Evolutionary conservation across 2,329 filamentous ascomycete genomes (phyloP), one percentile per base, ranked within the genome.

Genomic region (Paecilomyces fulvus): DNA sequence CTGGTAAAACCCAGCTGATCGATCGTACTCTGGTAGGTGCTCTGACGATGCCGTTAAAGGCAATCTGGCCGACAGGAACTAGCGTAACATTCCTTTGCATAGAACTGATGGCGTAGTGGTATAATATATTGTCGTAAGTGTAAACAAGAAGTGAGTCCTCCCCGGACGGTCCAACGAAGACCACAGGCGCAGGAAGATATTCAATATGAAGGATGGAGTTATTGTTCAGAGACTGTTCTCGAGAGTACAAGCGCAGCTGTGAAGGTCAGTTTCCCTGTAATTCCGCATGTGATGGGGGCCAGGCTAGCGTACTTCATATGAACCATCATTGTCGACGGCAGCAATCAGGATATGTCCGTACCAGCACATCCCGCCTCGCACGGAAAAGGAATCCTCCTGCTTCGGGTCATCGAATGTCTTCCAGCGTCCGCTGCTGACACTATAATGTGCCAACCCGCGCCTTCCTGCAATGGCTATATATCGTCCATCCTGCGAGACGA

Each of bases 281-380:
- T n/a, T 20, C 20, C n/a, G 14, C 52, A 52, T 23, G 48, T 21
- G 9, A 4, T 3, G 17, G 9, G 12, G 9, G 12, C 12, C 30
- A 46, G 54, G 10, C 14, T 43, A 7, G 59, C 69, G 57, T 72
- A 83, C 81, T 76, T 96, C 88, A 65, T 91, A 91, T 21, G 85
- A 85, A 62, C 86, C 83, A 63, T 88, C 89, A 55, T 84, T 86
- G 72, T 99, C 94, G n/a, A 96, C 87, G 3, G 92, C 91, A 43
- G 91, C 92, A 56, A 97, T 89, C 17, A 99, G 79, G 30, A 97
- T 89, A 73, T 99, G 92, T 63, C 95, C 91, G 69, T 95, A 92
- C 94, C 94, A 99, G 70, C 92, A 97, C 92, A 99, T 96, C 6
- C 94, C 94, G 52, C 94, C 94, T 60, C 92, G 82, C 12, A 99